Conservation (phyloP, 2,329 filamentous ascomycete genomes). For the Trichoderma oligosporum region DNA sequence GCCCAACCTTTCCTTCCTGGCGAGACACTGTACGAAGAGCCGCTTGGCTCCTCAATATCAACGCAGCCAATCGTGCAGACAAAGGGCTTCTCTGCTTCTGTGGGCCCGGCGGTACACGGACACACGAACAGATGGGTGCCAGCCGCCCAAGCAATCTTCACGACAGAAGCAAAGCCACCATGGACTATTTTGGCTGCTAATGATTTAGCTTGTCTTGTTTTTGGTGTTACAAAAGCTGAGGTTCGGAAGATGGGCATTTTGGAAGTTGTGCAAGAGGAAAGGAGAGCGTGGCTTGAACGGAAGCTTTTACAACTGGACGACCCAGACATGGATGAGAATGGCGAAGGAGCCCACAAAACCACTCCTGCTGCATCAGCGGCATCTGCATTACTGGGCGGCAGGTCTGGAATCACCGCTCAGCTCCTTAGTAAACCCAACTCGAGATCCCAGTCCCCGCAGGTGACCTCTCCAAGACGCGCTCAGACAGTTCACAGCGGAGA, state of each 20-base stretch:
- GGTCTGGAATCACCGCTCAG: constrained; percentile 76
- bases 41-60: constrained; percentile 42
- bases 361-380: constrained; percentile 41
- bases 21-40: constrained; percentile 36
- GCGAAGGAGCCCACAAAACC: constrained; percentile 34
- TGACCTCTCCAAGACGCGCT: constrained; percentile 51
- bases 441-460: constrained; percentile 50
- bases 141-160: constrained; percentile 93
- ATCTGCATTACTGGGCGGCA: constrained; percentile 62
- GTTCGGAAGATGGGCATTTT: constrained; percentile 92
- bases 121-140: constrained; percentile 89
- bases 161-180: constrained; percentile 82
- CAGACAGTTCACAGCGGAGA: constrained; percentile 61
- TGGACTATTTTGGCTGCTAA: constrained; percentile 98
- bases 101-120: constrained; percentile 67
- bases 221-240: constrained; percentile 96
- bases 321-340: constrained; percentile 31
- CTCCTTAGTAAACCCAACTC: constrained; percentile 78
- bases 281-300: constrained; percentile 81
- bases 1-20: constrained; percentile 70
- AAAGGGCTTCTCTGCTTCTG: constrained; percentile 43
- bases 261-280: constrained; percentile 88
- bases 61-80: constrained; percentile 39
- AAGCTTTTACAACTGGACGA: constrained; percentile 62
- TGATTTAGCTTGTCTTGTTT: constrained; percentile 93